Conservation (phyloP, 225 moss, liverwort and hornwort genomes). For the Neckera pumila region DNA sequence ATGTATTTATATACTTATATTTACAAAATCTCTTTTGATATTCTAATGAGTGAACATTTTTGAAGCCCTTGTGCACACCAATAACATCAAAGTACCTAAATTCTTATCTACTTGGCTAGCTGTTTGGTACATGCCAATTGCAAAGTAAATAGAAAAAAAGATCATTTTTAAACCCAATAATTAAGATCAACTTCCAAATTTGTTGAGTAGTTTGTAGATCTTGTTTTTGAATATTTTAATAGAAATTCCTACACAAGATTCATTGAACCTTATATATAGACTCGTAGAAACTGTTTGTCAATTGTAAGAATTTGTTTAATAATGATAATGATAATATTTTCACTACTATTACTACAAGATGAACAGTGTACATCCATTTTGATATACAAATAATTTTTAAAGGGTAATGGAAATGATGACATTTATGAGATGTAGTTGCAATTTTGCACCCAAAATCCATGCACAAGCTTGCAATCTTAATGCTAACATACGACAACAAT, state of each 20-base stretch:
- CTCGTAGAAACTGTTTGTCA: neutral
- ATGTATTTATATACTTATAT: no score
- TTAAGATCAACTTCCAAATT: neutral
- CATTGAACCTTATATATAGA: no score
- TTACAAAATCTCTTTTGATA: neutral
- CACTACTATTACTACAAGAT: neutral
- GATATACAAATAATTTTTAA: neutral
- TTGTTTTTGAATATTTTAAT: no score
- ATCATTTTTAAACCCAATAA: neutral
- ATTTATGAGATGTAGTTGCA: neutral
- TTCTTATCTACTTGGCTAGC: rapidly evolving
- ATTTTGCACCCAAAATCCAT: neutral
- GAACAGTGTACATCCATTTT: neutral
- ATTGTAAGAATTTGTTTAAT: neutral
- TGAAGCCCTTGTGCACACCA: neutral
- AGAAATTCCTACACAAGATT: neutral
- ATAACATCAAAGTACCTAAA: no score
- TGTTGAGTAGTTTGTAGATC: neutral
- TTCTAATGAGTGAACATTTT: neutral
- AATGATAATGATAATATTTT: neutral
- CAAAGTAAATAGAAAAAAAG: neutral
- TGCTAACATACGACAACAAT: neutral
- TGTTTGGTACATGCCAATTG: neutral
- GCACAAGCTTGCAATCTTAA: neutral
- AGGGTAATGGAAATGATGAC: neutral